Evolutionary conservation across 768 basidiomycete species (phyloP).

Genomic region (Suillus placidus): DNA sequence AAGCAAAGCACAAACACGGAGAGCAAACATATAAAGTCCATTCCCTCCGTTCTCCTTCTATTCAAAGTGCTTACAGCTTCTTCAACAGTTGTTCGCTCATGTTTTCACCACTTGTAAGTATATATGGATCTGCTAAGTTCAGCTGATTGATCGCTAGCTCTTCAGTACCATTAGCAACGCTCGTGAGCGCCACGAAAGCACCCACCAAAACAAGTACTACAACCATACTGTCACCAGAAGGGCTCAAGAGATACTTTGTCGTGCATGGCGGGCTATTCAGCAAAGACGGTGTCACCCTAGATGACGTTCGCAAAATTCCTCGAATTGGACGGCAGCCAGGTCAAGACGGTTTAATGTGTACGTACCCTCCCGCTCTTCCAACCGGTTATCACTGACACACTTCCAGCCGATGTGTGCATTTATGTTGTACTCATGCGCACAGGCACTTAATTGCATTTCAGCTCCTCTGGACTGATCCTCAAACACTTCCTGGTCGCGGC

Average conservation of each 20-base stretch:
- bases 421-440: neutral
- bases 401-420: constrained; percentile 60
- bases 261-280: constrained; percentile 97
- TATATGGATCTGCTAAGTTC: constrained; percentile 1
- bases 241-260: constrained; percentile 87
- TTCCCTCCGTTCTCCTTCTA: neutral
- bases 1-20: constrained; percentile 95
- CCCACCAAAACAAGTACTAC: constrained; percentile 43
- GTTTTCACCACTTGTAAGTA: constrained; percentile 85
- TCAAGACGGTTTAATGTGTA: constrained; percentile 94
- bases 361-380: constrained; percentile 29
- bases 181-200: constrained; percentile 72
- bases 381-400: constrained; percentile 13
- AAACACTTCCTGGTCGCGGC: constrained; percentile 83
- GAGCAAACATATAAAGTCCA: constrained; percentile 90
- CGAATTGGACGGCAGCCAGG: constrained; percentile 91
- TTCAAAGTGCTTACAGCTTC: constrained; percentile 7
- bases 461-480: constrained; percentile 97
- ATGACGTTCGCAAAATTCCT: constrained; percentile 87
- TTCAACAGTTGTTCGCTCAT: constrained; percentile 80
- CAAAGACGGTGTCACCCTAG: constrained; percentile 91
- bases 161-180: constrained; percentile 86
- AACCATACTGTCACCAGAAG: constrained; percentile 81
- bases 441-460: constrained; percentile 34
- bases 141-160: constrained; percentile 11